These are phyloP conservation scores for Kalmanozyma brasiliensis DNA, from an alignment of 1,284 basidiomycete species.

Conservation along the genomic window DNA sequence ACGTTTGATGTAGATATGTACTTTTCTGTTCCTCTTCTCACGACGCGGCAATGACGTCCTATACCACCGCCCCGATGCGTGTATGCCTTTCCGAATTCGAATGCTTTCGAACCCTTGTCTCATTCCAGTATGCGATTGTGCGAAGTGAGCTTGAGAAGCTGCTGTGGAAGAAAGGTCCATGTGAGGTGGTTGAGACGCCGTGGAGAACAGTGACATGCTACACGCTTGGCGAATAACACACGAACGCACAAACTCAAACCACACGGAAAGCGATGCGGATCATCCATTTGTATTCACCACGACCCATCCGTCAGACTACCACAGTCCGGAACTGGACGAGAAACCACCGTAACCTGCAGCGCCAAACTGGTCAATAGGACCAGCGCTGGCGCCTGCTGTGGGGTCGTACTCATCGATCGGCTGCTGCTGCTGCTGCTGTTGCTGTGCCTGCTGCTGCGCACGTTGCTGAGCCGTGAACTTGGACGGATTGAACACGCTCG, in stretches of 20 bases:
- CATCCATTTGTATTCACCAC: too few relatives aligned
- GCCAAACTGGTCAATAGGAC: constrained; percentile 37
- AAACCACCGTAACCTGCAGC: constrained; percentile 16
- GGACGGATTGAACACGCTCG: constrained; percentile 37
- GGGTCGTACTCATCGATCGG: constrained; percentile 8
- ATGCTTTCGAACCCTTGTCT: too few relatives aligned
- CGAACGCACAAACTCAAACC: not conserved
- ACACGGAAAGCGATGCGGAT: too few relatives aligned
- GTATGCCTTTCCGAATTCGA: too few relatives aligned
- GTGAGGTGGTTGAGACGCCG: too few relatives aligned
- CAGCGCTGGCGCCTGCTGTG: constrained; percentile 20
- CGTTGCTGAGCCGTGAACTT: constrained; percentile 23
- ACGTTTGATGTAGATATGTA: constrained; percentile 8
- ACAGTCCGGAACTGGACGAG: constrained; percentile 19
- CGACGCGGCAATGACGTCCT: constrained; percentile 23
- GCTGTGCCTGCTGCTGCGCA: constrained; percentile 19
- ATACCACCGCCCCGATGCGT: too few relatives aligned
- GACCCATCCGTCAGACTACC: constrained; percentile 12
- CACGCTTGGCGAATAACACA: too few relatives aligned
- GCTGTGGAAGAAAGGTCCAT: too few relatives aligned
- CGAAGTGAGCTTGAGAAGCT: too few relatives aligned
- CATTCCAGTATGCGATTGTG: too few relatives aligned
- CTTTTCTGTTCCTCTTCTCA: not conserved
- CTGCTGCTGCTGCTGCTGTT: constrained; percentile 27
- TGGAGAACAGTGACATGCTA: too few relatives aligned